Evolutionary conservation across 257 asterid species (phyloP).

Genomic region (Euphrasia confusa): DNA sequence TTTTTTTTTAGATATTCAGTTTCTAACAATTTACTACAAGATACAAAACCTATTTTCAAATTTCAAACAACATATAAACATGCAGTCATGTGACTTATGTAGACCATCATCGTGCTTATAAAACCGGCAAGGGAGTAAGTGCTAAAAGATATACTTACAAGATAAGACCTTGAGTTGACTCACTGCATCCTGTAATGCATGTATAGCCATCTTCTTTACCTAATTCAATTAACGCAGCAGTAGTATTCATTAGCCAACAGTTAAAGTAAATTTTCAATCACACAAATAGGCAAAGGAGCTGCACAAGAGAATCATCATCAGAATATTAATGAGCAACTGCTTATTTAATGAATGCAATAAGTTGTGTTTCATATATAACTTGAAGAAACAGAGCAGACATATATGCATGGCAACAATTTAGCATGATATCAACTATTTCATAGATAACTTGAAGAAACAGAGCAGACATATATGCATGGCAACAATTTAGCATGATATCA

Average conservation of each 20-base stretch:
- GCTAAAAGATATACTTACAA: constrained; percentile 15
- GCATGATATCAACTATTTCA: background rate
- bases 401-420: background rate
- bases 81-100: no score
- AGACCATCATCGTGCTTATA: background rate
- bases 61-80: background rate
- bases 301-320: background rate
- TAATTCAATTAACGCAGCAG: constrained; percentile 21
- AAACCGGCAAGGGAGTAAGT: background rate
- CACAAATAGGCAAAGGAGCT: background rate
- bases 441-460: no score
- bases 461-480: background rate
- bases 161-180: constrained; percentile 16
- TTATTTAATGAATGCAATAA: background rate
- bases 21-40: no score
- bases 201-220: constrained; percentile 52
- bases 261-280: background rate
- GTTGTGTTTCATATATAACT: no score
- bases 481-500: background rate
- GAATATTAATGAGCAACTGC: background rate
- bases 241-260: background rate
- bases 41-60: background rate
- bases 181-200: constrained; percentile 36
- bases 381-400: no score
- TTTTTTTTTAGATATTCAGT: background rate